Percentiles rank a stretch among this genome's conserved stretches.
Evolutionary conservation across 345 rosid genomes (phyloP).

Genomic region (Melaleuca alternifolia): DNA sequence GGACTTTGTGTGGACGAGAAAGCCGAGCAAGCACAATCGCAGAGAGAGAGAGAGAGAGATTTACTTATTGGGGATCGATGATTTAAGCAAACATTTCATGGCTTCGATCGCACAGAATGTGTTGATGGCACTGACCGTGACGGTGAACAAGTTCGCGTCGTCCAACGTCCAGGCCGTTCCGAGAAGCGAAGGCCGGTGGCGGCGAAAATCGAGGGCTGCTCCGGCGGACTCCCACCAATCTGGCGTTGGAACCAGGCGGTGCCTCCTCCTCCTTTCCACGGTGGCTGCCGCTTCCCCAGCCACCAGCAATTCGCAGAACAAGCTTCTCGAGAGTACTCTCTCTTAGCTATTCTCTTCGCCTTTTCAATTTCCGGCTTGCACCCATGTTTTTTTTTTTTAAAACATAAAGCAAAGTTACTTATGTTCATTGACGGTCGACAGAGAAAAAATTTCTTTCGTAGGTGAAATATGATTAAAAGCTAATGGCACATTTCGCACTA

Average conservation of each 20-base stretch:
- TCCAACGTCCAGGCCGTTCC: slow-evolving; percentile 67
- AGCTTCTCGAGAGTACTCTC: slow-evolving; percentile 59
- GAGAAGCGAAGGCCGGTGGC: slow-evolving; percentile 20
- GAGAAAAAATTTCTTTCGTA: background rate
- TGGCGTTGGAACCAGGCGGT: slow-evolving; percentile 26
- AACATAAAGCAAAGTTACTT: rapidly evolving
- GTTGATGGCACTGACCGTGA: slow-evolving; percentile 86
- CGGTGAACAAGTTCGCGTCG: slow-evolving; percentile 76
- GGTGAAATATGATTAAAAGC: background rate
- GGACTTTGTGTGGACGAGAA: background rate
- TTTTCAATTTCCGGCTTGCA: background rate
- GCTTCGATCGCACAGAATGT: slow-evolving; percentile 60
- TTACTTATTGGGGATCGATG: background rate
- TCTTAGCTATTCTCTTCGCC: background rate
- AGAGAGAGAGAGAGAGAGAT: background rate
- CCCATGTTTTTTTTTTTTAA: background rate
- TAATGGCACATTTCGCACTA: background rate
- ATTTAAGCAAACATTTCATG: background rate
- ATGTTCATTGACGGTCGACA: background rate
- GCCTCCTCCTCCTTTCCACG: slow-evolving; percentile 45
- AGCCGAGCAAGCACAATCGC: background rate
- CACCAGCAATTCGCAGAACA: slow-evolving; percentile 32
- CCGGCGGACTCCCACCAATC: background rate
- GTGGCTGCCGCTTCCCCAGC: slow-evolving; percentile 8
- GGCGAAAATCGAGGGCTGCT: background rate